Percentiles rank a stretch among this genome's conserved stretches.
phyloP scores from a whole-genome alignment of 805 yeast genomes.

The Kodamaea fukazawae region DNA sequence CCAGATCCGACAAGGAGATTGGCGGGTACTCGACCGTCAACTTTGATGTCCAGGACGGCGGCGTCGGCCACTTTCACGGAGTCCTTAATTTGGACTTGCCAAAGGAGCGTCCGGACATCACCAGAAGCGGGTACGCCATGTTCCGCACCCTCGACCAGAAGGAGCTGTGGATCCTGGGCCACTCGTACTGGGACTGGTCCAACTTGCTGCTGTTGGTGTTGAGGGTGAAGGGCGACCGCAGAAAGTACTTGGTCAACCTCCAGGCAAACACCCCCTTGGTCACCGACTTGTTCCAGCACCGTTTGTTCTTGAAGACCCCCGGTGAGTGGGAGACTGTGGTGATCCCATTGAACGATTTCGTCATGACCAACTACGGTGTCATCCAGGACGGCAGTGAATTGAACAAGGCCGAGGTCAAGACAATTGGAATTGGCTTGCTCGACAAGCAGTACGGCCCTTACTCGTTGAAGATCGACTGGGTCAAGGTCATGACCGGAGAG shows the following conservation, averaged over 20 bases:
- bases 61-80: slow-evolving; percentile 47
- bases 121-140: slow-evolving; percentile 77
- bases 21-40: slow-evolving; percentile 76
- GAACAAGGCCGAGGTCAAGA: slow-evolving; percentile 62
- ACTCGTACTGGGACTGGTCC: slow-evolving; percentile 67
- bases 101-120: slow-evolving; percentile 58
- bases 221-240: slow-evolving; percentile 67
- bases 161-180: slow-evolving; percentile 48
- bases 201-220: slow-evolving; percentile 59
- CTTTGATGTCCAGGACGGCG: slow-evolving; percentile 38
- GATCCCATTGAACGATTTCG: slow-evolving; percentile 74
- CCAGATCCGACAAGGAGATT: slow-evolving; percentile 69
- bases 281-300: slow-evolving; percentile 79
- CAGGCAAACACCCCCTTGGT: slow-evolving; percentile 78
- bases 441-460: slow-evolving; percentile 80
- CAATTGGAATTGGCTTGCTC: slow-evolving; percentile 74
- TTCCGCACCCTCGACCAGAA: slow-evolving; percentile 70
- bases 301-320: slow-evolving; percentile 67
- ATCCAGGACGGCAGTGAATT: slow-evolving; percentile 50
- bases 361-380: slow-evolving; percentile 79
- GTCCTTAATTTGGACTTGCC: slow-evolving; percentile 68
- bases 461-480: slow-evolving; percentile 65
- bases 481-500: slow-evolving; percentile 63
- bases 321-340: slow-evolving; percentile 84
- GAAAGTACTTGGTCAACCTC: slow-evolving; percentile 75